Evolutionary conservation across 257 asterid species (phyloP).

Genomic region (Solanum peruvianum): DNA sequence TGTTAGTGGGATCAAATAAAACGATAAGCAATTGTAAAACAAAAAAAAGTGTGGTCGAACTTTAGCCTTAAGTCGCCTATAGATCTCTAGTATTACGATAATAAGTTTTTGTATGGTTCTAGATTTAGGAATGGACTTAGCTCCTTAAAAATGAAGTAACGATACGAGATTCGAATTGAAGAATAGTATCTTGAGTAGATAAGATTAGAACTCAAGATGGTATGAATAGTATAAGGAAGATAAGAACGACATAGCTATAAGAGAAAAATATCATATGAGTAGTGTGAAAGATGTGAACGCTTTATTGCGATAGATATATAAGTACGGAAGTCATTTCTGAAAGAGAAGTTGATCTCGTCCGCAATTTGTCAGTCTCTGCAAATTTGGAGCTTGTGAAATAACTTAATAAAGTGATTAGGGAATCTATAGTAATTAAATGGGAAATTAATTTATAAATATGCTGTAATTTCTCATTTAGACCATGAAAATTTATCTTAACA

Average conservation of each 20-base stretch:
- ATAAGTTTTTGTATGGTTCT: background rate
- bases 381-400: too few species aligned
- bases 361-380: too few species aligned
- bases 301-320: background rate
- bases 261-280: background rate
- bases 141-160: background rate
- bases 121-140: background rate
- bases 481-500: too few species aligned
- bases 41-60: background rate
- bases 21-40: background rate
- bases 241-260: background rate
- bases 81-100: background rate
- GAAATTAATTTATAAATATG: too few species aligned
- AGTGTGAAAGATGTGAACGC: background rate
- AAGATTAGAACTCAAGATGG: background rate
- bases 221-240: background rate
- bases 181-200: background rate
- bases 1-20: background rate
- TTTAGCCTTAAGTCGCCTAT: background rate
- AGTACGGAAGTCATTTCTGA: background rate
- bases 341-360: too few species aligned
- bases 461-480: too few species aligned
- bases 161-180: background rate
- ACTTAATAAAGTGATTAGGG: too few species aligned
- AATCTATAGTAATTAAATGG: too few species aligned